These are phyloP conservation scores for Carpinus fangiana DNA, from an alignment of 306 rosid species.

Conservation along the genomic window DNA sequence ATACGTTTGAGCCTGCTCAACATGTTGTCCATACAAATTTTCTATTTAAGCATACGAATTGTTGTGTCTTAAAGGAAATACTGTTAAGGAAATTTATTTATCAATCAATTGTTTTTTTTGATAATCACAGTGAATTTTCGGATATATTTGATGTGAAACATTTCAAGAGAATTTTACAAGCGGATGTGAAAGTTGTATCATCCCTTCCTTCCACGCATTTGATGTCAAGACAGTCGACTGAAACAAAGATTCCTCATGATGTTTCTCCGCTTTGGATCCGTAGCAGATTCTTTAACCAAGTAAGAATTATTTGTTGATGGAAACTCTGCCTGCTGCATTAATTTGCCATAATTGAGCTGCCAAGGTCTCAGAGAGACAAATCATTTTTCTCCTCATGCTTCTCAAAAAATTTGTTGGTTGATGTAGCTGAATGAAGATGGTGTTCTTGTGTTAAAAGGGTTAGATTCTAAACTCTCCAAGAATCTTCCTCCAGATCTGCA, in stretches of 20 bases:
- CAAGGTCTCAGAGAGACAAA: neutral
- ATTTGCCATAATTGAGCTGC: neutral
- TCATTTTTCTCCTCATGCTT: neutral
- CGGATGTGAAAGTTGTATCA: slow-evolving; percentile 52
- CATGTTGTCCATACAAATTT: neutral
- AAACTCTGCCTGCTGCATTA: neutral
- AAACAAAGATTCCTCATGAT: slow-evolving; percentile 43
- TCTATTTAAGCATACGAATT: neutral
- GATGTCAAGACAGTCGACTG: slow-evolving; percentile 36
- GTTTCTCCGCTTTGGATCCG: slow-evolving; percentile 56
- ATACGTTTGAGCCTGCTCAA: no score
- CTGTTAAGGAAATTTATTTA: neutral
- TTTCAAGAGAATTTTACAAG: slow-evolving; percentile 49
- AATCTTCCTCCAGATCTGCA: slow-evolving; percentile 58
- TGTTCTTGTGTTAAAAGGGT: slow-evolving; percentile 52
- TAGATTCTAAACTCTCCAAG: slow-evolving; percentile 62
- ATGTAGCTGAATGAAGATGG: slow-evolving; percentile 45
- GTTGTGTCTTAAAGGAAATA: neutral
- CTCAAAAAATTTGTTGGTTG: neutral
- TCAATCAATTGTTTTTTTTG: neutral
- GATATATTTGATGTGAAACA: slow-evolving; percentile 50
- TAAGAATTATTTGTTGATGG: slow-evolving; percentile 15
- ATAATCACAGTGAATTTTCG: slow-evolving; percentile 46
- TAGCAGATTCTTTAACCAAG: slow-evolving; percentile 40
- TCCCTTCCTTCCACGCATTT: slow-evolving; percentile 49